Base-by-base conservation (phyloP, 305 asterid genomes). In the Withania somnifera region DNA sequence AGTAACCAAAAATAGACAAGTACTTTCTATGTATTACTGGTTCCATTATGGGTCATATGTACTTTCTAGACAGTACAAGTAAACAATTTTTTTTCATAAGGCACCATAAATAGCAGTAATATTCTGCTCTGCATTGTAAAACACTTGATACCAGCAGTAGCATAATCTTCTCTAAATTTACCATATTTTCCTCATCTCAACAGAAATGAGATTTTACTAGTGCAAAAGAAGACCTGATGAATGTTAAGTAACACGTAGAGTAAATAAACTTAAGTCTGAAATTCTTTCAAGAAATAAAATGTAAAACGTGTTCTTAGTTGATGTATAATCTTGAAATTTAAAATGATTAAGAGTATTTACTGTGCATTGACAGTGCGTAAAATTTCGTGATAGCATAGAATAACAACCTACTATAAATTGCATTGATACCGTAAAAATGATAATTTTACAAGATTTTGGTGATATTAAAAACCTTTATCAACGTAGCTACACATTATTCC, bases 401-500 rank as follows among this genome's bases (percentile, higher is more conserved):
- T 71, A 14, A 24, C 57, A 71, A 40, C 56, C 19, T 45, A 17
- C 6, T 2, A 20, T 13, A 69, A 69, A 22, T 22, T 22, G 36
- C 36, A 42, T 40, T 40, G 78, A 69, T 69, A 42, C n/a, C 26
- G 52, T 68, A 38, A 22, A 67, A 42, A 26, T 78, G 83, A 20
- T 61, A 61, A 9, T 82, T n/a, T n/a, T n/a, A n/a, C n/a, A n/a
- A n/a, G n/a, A n/a, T n/a, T n/a, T n/a, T n/a, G n/a, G n/a, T n/a
- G n/a, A n/a, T n/a, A n/a, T n/a, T n/a, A n/a, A n/a, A n/a, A n/a
- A n/a, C n/a, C n/a, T n/a, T 84, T 77, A 81, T 84, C 82, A 66
- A 75, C 47, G 61, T 81, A 13, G 73, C 84, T 13, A 68, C 84
- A 63, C 67, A 30, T 82, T 82, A 51, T 78, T 75, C n/a, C 80